A percentile compares a stretch with the other conserved stretches of the same genome.
Conservation (phyloP, 2,329 filamentous ascomycete species). For the Grosmannia huntii region DNA sequence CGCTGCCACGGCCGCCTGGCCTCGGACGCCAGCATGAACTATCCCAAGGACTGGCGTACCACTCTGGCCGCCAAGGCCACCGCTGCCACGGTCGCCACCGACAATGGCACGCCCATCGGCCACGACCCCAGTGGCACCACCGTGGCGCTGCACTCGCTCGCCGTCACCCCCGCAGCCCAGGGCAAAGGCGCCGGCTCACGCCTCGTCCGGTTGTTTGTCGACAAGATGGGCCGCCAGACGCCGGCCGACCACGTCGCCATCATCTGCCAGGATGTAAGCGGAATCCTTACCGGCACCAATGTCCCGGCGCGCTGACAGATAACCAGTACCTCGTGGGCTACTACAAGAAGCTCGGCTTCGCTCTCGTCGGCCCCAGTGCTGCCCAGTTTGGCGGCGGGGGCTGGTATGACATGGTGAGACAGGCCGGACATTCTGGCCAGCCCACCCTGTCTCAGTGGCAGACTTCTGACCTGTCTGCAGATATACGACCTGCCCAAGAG, state of each 20-base stretch:
- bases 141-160: conserved; percentile 71
- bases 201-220: conserved; percentile 63
- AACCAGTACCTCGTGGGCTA: conserved; percentile 54
- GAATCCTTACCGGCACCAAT: too few species aligned
- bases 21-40: conserved; percentile 64
- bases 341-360: conserved; percentile 67
- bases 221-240: conserved; percentile 44
- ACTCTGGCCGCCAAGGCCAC: conserved; percentile 29
- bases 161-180: conserved; percentile 64
- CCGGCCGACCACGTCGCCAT: conserved; percentile 50
- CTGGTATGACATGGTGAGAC: conserved; percentile 66
- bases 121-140: conserved; percentile 64
- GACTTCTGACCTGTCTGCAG: background rate
- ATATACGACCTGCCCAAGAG: background rate
- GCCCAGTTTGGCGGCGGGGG: conserved; percentile 64
- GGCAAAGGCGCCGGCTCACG: conserved; percentile 60
- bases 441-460: background rate
- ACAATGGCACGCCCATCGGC: conserved; percentile 32
- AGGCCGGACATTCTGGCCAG: background rate
- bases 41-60: conserved; percentile 54
- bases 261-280: conserved; percentile 54
- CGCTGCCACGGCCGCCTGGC: conserved; percentile 50
- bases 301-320: background rate
- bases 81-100: conserved; percentile 17
- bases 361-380: conserved; percentile 52